Evolutionary conservation across 495 filamentous ascomycete species (phyloP).

Genomic region (Penicillium egyptiacum): DNA sequence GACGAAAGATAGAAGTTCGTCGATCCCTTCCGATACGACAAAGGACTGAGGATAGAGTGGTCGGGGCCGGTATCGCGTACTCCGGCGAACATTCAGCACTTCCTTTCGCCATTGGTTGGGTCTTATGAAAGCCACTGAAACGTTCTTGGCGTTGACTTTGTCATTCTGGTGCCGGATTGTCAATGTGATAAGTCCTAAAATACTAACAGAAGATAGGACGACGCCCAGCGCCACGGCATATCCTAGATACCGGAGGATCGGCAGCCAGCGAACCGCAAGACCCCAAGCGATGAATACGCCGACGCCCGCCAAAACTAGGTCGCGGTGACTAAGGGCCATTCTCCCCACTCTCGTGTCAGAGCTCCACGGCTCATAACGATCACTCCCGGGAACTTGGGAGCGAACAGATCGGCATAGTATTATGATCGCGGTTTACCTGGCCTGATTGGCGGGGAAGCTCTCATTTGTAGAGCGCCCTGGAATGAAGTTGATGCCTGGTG

Average conservation of each 20-base stretch:
- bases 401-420: conserved; percentile 19
- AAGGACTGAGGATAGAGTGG: conserved; percentile 78
- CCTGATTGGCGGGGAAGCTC: conserved; percentile 1
- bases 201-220: conserved; percentile 51
- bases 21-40: conserved; percentile 74
- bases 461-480: neutral
- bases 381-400: conserved; percentile 25
- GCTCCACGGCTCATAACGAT: conserved; percentile 38
- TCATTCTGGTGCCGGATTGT: conserved; percentile 53
- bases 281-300: conserved; percentile 83
- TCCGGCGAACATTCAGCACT: conserved; percentile 56
- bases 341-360: conserved; percentile 33
- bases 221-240: conserved; percentile 74
- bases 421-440: conserved; percentile 6
- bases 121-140: conserved; percentile 58
- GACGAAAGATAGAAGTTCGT: conserved; percentile 74
- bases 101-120: conserved; percentile 68
- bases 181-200: conserved; percentile 57
- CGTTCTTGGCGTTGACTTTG: conserved; percentile 31
- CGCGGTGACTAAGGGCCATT: conserved; percentile 78
- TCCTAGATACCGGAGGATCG: conserved; percentile 73
- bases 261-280: conserved; percentile 74
- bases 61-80: conserved; percentile 47
- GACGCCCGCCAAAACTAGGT: conserved; percentile 68
- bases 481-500: neutral